Conservation (phyloP, 139 green algal species). For the Spirogloea muscicola region DNA sequence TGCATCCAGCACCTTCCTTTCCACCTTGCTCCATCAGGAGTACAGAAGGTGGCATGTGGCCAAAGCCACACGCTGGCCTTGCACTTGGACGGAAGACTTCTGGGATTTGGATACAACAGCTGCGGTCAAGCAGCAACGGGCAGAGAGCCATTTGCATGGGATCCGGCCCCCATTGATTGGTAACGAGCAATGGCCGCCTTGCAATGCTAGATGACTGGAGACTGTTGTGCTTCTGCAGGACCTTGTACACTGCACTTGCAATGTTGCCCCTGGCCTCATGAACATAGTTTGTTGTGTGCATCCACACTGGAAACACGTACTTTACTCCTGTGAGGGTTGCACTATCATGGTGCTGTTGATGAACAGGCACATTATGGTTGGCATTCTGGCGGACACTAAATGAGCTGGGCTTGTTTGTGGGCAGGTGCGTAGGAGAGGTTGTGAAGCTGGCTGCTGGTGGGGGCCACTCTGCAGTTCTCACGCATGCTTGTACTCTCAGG, state of each 20-base stretch:
- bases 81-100: neutral
- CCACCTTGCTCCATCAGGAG: neutral
- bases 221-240: too few relatives aligned
- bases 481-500: constrained; percentile 11
- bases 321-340: too few relatives aligned
- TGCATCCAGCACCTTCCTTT: neutral
- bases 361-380: too few relatives aligned
- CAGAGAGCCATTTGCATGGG: constrained; percentile 11
- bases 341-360: too few relatives aligned
- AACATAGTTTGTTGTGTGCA: too few relatives aligned
- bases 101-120: constrained; percentile 45
- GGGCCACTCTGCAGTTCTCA: constrained; percentile 42
- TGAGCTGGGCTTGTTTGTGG: too few relatives aligned
- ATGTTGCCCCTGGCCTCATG: too few relatives aligned
- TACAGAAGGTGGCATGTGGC: constrained; percentile 10
- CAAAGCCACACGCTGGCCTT: constrained; percentile 11
- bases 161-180: constrained; percentile 33
- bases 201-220: too few relatives aligned
- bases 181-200: too few relatives aligned
- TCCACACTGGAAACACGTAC: too few relatives aligned
- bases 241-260: too few relatives aligned
- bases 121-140: constrained; percentile 39
- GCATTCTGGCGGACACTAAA: too few relatives aligned
- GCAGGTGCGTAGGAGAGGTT: constrained; percentile 43
- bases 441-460: constrained; percentile 21